Evolutionary conservation across 768 basidiomycete genomes (phyloP).

Genomic region (Fistulinella prunicolor): DNA sequence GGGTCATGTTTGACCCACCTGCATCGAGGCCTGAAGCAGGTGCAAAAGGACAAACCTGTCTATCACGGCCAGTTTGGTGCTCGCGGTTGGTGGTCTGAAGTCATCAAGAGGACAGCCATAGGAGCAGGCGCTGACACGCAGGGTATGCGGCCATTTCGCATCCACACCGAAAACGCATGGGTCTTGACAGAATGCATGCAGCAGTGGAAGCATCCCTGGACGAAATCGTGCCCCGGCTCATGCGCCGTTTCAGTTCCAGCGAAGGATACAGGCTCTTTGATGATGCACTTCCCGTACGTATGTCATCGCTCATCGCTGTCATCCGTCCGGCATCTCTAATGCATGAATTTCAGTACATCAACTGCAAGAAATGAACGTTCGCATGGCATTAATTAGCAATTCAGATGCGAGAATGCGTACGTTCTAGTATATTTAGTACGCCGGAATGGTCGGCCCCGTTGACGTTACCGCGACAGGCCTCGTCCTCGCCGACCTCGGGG

Average conservation of each 20-base stretch:
- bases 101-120: slow-evolving; percentile 69
- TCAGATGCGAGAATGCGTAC: slow-evolving; percentile 69
- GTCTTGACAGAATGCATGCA: slow-evolving; percentile 27
- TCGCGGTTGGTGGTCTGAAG: slow-evolving; percentile 72
- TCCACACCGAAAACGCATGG: slow-evolving; percentile 23
- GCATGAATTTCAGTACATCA: slow-evolving; percentile 36
- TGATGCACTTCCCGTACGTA: slow-evolving; percentile 49
- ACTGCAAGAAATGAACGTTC: slow-evolving; percentile 45
- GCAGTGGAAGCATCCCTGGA: slow-evolving; percentile 52
- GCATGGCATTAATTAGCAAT: slow-evolving; percentile 67
- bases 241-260: slow-evolving; percentile 64
- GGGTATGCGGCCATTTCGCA: slow-evolving; percentile 36
- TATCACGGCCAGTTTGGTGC: slow-evolving; percentile 49
- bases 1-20: slow-evolving; percentile 1
- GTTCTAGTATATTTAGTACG: slow-evolving; percentile 19
- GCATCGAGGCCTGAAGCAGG: slow-evolving; percentile 41
- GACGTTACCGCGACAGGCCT: slow-evolving; percentile 30
- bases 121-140: slow-evolving; percentile 66
- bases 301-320: slow-evolving; percentile 9
- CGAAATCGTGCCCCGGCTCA: slow-evolving; percentile 58
- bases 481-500: slow-evolving; percentile 59
- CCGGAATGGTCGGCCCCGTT: background rate
- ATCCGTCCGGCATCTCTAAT: slow-evolving; percentile 6
- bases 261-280: slow-evolving; percentile 66
- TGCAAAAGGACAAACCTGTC: slow-evolving; percentile 58